Evolutionary conservation across 2,329 filamentous ascomycete genomes (phyloP).

Genomic region (Exophiala sp.): DNA sequence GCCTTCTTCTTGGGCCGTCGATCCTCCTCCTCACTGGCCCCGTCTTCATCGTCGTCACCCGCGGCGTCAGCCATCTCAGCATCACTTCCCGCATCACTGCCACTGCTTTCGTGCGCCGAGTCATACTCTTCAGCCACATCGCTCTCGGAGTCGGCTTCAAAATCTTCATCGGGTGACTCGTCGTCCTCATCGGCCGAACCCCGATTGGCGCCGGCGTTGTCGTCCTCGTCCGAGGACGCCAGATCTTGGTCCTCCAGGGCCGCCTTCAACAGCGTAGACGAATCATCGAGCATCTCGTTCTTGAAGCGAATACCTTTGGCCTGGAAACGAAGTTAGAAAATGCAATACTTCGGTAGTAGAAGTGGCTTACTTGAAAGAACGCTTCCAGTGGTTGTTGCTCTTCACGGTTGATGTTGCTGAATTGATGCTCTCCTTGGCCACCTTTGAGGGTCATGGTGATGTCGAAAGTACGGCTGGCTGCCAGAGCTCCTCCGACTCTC

Average conservation of each 20-base stretch:
- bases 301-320: constrained; percentile 90
- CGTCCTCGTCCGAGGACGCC: constrained; percentile 35
- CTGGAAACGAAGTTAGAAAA: constrained; percentile 20
- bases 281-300: constrained; percentile 96
- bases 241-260: constrained; percentile 79
- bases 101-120: constrained; percentile 80
- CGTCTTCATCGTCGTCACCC: constrained; percentile 40
- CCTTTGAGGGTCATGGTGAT: constrained; percentile 89
- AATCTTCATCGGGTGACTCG: constrained; percentile 93
- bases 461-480: constrained; percentile 91
- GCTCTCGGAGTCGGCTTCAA: constrained; percentile 83
- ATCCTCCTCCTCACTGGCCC: constrained; percentile 41
- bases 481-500: constrained; percentile 87
- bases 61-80: constrained; percentile 49
- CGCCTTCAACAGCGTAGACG: constrained; percentile 62
- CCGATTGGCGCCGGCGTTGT: constrained; percentile 46
- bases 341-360: not conserved
- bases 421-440: constrained; percentile 82
- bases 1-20: constrained; percentile 60
- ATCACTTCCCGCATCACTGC: constrained; percentile 53
- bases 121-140: constrained; percentile 97
- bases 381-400: constrained; percentile 93
- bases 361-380: constrained; percentile 66
- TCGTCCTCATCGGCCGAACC: constrained; percentile 94
- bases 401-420: constrained; percentile 98